Conservation (phyloP, 805 yeast genomes). For the Cyberlindnera mrakii region DNA sequence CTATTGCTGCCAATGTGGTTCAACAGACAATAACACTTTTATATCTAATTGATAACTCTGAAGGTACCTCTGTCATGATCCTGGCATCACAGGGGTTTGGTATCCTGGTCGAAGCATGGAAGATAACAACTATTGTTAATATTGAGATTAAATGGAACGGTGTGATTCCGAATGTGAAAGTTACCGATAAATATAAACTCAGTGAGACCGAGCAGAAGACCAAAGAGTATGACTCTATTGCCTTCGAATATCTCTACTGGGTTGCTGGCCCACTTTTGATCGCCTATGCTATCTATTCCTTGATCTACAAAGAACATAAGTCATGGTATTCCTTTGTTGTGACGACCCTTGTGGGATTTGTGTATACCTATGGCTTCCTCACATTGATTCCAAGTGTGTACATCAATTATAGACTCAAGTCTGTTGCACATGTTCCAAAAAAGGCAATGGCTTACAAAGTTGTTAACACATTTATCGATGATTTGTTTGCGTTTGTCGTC, state of each 20-base stretch:
- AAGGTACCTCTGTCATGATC: conserved; percentile 33
- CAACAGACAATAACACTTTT: conserved; percentile 34
- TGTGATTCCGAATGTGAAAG: conserved; percentile 17
- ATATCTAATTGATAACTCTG: conserved; percentile 33
- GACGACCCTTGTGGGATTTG: conserved; percentile 34
- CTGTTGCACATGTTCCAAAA: conserved; percentile 37
- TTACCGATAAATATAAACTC: conserved; percentile 30
- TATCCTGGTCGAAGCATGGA: conserved; percentile 37
- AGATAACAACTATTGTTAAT: conserved; percentile 32
- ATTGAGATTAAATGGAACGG: conserved; percentile 21
- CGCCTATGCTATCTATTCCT: conserved; percentile 32
- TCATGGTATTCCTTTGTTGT: conserved; percentile 38
- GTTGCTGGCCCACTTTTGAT: conserved; percentile 31
- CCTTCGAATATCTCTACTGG: conserved; percentile 32
- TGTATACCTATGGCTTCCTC: conserved; percentile 36
- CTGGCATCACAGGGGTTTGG: conserved; percentile 31
- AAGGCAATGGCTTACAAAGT: conserved; percentile 36
- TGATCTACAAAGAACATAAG: conserved; percentile 32
- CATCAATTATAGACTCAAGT: conserved; percentile 35
- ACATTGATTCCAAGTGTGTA: conserved; percentile 34
- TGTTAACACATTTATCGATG: conserved; percentile 35
- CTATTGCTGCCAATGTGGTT: conserved; percentile 33
- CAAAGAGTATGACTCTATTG: conserved; percentile 34
- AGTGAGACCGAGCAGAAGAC: conserved; percentile 33
- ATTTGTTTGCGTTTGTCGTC: conserved; percentile 35